Evolutionary conservation across 2,329 filamentous ascomycete genomes (phyloP), one percentile per base, ranked within the genome.

Genomic region (Stemphylium lycopersici): DNA sequence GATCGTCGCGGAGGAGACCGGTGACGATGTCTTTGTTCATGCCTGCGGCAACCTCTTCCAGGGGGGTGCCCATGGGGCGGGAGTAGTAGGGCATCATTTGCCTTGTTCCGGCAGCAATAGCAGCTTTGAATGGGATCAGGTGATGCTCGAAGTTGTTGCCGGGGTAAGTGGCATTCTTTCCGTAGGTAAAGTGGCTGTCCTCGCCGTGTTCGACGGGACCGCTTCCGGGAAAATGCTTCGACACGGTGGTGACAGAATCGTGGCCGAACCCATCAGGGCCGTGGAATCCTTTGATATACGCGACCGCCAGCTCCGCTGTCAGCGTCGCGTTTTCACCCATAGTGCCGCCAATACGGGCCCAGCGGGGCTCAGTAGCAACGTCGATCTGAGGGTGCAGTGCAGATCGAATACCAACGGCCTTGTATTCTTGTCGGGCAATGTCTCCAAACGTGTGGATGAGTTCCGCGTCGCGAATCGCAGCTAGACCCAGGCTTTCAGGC

Each of bases 1-100:
- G 71, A 41, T 83, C 71, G 1, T 75, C 59, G 1, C 77, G 77
- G 1, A 84, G 69, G 0, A 84, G 75, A 29, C 77, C 79, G 0
- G 81, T 83, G 41, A 84, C 75, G 31, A 84, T 77, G 2, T 69
- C 74, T 55, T 80, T 81, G 70, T 83, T 83, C 68, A 84, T 82
- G 0, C 76, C 76, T 59, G 83, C 81, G 0, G 76, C 81, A 6
- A 82, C 78, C 11, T 78, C 61, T 26, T 81, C 79, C 47, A 76
- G 81, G 20, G 78, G 65, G 0, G 78, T 79, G 1, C 76, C 78
- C 15, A 82, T 76, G 0, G 81, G 80, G 1, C 78, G 73, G 0
- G 78, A 80, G 60, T 82, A 82, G 65, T 81, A 81, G 0, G 79
- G 80, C 80, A 83, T 82, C 49, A 83, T 82, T 55, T 83, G 80